A percentile compares a stretch with the other conserved stretches of the same genome.
Evolutionary conservation across 306 rosid species (phyloP).

Genomic region (Abrus pulchellus): DNA sequence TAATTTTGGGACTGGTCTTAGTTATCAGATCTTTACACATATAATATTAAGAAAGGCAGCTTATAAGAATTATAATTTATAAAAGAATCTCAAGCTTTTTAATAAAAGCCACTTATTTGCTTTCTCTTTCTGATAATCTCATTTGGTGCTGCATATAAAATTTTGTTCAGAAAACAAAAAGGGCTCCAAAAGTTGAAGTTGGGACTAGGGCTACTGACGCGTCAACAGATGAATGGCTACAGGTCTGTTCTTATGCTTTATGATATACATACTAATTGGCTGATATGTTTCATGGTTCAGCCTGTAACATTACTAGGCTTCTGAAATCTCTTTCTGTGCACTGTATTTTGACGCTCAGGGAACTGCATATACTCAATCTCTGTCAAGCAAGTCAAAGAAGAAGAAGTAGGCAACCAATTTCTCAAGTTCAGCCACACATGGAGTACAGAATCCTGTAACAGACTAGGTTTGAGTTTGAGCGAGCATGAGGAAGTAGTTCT

Average conservation of each 20-base stretch:
- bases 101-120: slow-evolving; percentile 30
- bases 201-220: slow-evolving; percentile 85
- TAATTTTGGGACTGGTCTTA: background rate
- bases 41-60: background rate
- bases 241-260: slow-evolving; percentile 64
- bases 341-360: slow-evolving; percentile 68
- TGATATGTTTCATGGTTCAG: slow-evolving; percentile 24
- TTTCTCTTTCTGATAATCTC: slow-evolving; percentile 21
- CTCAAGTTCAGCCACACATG: slow-evolving; percentile 57
- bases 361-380: slow-evolving; percentile 76
- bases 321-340: slow-evolving; percentile 35
- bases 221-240: slow-evolving; percentile 91
- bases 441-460: slow-evolving; percentile 63
- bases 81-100: background rate
- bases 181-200: slow-evolving; percentile 92
- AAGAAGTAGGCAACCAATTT: slow-evolving; percentile 67
- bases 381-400: slow-evolving; percentile 81
- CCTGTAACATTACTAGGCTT: slow-evolving; percentile 16
- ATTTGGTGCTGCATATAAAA: slow-evolving; percentile 29
- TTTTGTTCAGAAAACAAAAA: slow-evolving; percentile 79
- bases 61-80: slow-evolving; percentile 1
- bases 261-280: background rate
- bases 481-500: slow-evolving; percentile 60
- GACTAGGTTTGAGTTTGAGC: slow-evolving; percentile 62
- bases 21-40: background rate